These are phyloP conservation scores for Stylonectria norvegica DNA, from an alignment of 2,329 filamentous ascomycete species.

Conservation along the genomic window DNA sequence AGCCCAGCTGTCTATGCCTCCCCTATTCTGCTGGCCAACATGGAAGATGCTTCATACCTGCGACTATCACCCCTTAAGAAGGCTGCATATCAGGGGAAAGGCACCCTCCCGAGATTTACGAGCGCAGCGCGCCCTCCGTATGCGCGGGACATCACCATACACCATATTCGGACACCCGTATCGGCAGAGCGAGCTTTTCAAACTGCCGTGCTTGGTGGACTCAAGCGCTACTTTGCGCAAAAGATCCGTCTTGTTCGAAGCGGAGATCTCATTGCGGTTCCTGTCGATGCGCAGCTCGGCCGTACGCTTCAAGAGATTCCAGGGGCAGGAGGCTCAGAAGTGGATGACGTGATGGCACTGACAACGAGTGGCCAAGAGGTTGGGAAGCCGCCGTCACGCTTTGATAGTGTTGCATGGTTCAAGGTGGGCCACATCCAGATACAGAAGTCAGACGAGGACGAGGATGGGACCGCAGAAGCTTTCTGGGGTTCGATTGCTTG, in stretches of 20 bases:
- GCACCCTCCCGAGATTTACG: conserved; percentile 54
- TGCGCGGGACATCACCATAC: conserved; percentile 74
- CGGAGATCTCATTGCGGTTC: conserved; percentile 84
- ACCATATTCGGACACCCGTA: conserved; percentile 84
- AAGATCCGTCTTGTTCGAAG: conserved; percentile 78
- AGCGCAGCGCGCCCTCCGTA: conserved; percentile 55
- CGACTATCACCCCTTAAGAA: conserved; percentile 69
- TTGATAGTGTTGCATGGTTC: conserved; percentile 82
- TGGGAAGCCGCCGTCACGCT: conserved; percentile 30
- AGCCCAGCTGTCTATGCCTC: conserved; percentile 71
- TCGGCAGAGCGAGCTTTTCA: conserved; percentile 84
- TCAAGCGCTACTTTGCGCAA: conserved; percentile 85
- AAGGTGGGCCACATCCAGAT: conserved; percentile 72
- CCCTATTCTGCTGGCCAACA: conserved; percentile 80
- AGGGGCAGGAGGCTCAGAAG: conserved; percentile 56
- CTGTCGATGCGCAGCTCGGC: conserved; percentile 82
- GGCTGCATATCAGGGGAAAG: conserved; percentile 46
- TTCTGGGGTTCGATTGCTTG: conserved; percentile 83
- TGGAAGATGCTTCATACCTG: conserved; percentile 74
- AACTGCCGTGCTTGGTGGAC: conserved; percentile 76
- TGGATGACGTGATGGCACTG: conserved; percentile 66
- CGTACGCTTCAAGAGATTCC: conserved; percentile 73
- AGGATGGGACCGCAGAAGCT: conserved; percentile 61
- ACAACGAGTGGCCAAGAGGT: conserved; percentile 39
- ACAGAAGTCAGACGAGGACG: conserved; percentile 50